Conservation (phyloP, 805 yeast genomes). For the Barnettozyma botsteinii region DNA sequence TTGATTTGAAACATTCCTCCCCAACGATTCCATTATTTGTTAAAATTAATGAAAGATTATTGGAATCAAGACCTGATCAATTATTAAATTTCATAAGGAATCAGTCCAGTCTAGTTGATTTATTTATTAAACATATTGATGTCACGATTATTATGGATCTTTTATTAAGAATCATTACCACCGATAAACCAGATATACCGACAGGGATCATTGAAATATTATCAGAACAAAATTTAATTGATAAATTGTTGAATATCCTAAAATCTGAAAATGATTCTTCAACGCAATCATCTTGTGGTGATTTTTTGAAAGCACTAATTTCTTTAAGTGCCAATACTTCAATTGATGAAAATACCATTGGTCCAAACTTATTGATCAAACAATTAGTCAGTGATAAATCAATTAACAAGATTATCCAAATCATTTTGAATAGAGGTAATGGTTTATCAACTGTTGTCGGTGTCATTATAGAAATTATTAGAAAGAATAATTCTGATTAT, state of each 20-base stretch:
- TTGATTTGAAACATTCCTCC: conserved; percentile 48
- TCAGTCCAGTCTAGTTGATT: conserved; percentile 50
- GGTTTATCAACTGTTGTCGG: conserved; percentile 91
- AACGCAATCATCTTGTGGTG: conserved; percentile 88
- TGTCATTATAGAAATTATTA: conserved; percentile 83
- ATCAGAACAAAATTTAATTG: conserved; percentile 66
- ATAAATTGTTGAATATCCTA: conserved; percentile 61
- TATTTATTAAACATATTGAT: conserved; percentile 73
- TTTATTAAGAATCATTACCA: conserved; percentile 77
- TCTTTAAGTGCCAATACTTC: conserved; percentile 93
- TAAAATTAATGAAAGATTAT: conserved; percentile 80
- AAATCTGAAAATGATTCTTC: conserved; percentile 55
- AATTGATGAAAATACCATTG: conserved; percentile 72
- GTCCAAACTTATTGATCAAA: conserved; percentile 88
- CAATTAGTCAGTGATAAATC: conserved; percentile 71
- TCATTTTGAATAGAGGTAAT: conserved; percentile 64
- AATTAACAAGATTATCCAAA: conserved; percentile 55
- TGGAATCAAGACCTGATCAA: conserved; percentile 73
- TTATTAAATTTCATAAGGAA: conserved; percentile 48
- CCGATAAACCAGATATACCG: conserved; percentile 84
- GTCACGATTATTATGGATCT: conserved; percentile 91
- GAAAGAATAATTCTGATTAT: conserved; percentile 94
- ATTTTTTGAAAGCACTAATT: conserved; percentile 86
- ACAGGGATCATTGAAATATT: conserved; percentile 83
- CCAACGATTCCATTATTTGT: conserved; percentile 77